Percentiles rank a stretch among this genome's conserved stretches.
These are phyloP conservation scores for Mrakia gelida DNA, from an alignment of 768 basidiomycete genomes.

Conservation along the genomic window DNA sequence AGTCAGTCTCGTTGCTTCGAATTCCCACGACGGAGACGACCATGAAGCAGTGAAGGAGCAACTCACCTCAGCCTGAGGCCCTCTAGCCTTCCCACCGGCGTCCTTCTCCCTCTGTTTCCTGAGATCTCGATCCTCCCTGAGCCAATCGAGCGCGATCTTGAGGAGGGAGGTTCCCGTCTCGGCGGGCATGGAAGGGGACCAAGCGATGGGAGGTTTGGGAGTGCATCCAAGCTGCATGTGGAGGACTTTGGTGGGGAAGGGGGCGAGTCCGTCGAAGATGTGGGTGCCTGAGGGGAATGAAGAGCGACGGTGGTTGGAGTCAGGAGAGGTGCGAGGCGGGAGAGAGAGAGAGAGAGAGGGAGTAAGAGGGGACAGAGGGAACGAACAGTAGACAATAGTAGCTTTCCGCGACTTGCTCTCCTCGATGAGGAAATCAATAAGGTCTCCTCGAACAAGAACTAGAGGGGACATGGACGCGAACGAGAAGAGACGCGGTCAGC, in stretches of 20 bases:
- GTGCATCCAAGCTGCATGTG: conserved; percentile 84
- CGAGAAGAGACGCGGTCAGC: too few species aligned
- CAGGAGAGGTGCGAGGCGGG: conserved; percentile 8
- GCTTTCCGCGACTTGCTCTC: conserved; percentile 76
- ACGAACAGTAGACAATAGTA: conserved; percentile 68
- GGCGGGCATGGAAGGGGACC: conserved; percentile 51
- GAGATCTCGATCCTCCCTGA: conserved; percentile 70
- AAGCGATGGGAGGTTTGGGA: conserved; percentile 56
- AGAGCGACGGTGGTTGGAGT: too few species aligned
- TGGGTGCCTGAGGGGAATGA: conserved; percentile 74
- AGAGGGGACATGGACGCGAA: too few species aligned
- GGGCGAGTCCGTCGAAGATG: conserved; percentile 85
- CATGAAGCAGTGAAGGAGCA: neutral
- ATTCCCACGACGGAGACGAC: neutral
- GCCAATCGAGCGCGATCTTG: conserved; percentile 74
- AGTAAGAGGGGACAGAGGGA: neutral
- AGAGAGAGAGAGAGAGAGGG: neutral
- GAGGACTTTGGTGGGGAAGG: conserved; percentile 88
- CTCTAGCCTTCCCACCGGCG: conserved; percentile 53
- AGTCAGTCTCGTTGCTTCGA: too few species aligned
- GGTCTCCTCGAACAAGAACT: conserved; percentile 83
- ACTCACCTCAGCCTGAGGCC: conserved; percentile 41
- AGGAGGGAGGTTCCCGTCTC: conserved; percentile 53
- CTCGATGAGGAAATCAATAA: conserved; percentile 78
- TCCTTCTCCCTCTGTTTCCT: conserved; percentile 48